Evolutionary conservation across 805 yeast species (phyloP), one percentile per base, ranked within the genome.

Genomic region (Maudiozyma serrabonitensis): DNA sequence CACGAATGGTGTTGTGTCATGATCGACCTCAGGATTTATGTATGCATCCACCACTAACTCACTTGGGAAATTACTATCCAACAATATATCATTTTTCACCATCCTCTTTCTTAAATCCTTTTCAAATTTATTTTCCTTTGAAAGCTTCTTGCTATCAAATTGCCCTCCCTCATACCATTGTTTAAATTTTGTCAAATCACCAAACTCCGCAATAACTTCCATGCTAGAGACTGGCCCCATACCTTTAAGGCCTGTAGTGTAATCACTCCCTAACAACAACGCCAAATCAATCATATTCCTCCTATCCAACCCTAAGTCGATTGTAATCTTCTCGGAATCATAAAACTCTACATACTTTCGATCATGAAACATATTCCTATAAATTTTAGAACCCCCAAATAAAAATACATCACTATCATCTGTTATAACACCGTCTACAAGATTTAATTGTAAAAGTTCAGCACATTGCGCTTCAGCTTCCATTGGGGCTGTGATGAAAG

Each of bases 401-500:
- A 93, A 66, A 57, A 93, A 93, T 46, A 95, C 89, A 75, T 93
- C 99, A 56, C 96, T 87, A 71, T 93, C 99, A 68, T 93, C 99
- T 0, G 99, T 93, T 23, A 93, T 82, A 6, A 93, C 84, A 0
- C 99, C 99, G 66, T 93, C 98, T 4, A 91, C 96, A 18, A 93
- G 70, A 0, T 76, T 79, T 21, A 89, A 64, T n/a, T 66, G 61
- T 39, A 80, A 66, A 6, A 93, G 68, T 55, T 84, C 87, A 0
- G 96, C 96, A 69, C 99, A 93, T 61, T 93, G 99, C 0, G 99
- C 98, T 69, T 93, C 99, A 1, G 99, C 99, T 67, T 93, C 99
- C 90, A 88, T 88, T 0, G 99, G 99, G 0, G 99, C 97, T 0
- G 95, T 87, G 9, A 93, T 76, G 56, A 80, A 93, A 0, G 99